Evolutionary conservation across 257 asterid genomes (phyloP).

Genomic region (Fraxinus anomala): DNA sequence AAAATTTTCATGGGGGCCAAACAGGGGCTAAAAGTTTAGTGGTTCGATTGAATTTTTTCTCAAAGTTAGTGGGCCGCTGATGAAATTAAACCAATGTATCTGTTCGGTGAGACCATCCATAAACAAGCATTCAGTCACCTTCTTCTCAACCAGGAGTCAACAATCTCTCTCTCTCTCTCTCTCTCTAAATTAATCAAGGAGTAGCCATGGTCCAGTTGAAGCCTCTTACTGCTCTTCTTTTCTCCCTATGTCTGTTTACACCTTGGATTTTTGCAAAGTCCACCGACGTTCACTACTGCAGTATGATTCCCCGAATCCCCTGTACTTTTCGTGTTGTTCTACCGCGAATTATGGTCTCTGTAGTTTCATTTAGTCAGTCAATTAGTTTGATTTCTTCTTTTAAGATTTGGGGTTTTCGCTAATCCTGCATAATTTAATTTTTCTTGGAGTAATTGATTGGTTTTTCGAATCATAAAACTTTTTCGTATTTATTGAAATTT

Average conservation of each 20-base stretch:
- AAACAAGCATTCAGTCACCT: background rate
- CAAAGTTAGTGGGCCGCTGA: too few relatives aligned
- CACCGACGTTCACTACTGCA: constrained; percentile 37
- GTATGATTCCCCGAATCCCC: constrained; percentile 19
- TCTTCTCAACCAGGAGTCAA: background rate
- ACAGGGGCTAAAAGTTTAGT: too few relatives aligned
- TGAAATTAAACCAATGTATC: too few relatives aligned
- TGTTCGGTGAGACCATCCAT: too few relatives aligned
- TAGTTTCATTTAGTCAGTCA: background rate
- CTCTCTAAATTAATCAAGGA: background rate
- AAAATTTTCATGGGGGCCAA: too few relatives aligned
- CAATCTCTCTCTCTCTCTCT: background rate
- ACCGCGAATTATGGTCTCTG: background rate
- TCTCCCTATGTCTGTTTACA: constrained; percentile 33
- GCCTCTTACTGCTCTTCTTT: constrained; percentile 23
- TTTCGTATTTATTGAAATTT: too few relatives aligned
- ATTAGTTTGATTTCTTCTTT: background rate
- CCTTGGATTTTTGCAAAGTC: constrained; percentile 40
- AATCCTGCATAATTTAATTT: background rate
- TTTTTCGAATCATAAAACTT: too few relatives aligned
- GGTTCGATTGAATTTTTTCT: too few relatives aligned
- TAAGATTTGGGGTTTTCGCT: too few relatives aligned
- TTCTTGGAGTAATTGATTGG: background rate
- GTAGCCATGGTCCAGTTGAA: constrained; percentile 33
- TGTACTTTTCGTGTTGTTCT: background rate